Conservation (phyloP, 176 grass and related monocot genomes). For the Lolium perenne region DNA sequence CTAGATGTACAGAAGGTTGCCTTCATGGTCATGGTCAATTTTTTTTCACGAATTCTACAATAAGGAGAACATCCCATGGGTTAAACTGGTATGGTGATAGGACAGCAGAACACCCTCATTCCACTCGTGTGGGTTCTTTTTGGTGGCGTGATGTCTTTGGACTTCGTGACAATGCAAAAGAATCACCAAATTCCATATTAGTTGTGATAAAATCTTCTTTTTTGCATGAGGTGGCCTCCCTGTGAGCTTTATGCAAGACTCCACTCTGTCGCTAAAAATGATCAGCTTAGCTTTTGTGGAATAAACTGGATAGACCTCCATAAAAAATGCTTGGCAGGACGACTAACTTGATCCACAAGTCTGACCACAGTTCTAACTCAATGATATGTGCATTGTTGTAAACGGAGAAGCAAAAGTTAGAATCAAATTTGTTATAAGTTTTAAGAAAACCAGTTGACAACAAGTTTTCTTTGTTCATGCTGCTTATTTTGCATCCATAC, state of each 20-base stretch:
- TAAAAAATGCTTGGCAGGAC: not conserved
- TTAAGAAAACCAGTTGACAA: conserved; percentile 7
- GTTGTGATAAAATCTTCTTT: not conserved
- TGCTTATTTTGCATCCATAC: conserved; percentile 42
- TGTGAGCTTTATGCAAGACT: conserved; percentile 15
- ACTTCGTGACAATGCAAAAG: not conserved
- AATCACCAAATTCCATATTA: not conserved
- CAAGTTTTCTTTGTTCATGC: conserved; percentile 1
- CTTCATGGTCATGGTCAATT: not conserved
- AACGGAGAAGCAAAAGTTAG: not conserved
- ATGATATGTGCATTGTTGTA: not conserved
- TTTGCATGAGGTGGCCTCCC: not conserved
- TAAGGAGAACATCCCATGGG: conserved; percentile 2
- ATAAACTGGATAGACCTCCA: not conserved
- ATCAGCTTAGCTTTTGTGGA: conserved; percentile 1
- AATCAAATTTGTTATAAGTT: not conserved
- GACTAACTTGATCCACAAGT: not conserved
- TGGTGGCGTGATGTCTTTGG: not conserved
- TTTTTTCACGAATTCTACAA: not conserved
- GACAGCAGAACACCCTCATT: not conserved
- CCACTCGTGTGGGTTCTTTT: not conserved
- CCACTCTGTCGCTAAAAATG: not conserved
- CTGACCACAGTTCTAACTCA: not conserved
- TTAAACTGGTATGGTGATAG: conserved; percentile 1
- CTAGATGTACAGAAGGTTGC: not conserved